These are phyloP conservation scores for Zygotorulaspora danielsina DNA, from an alignment of 805 yeast genomes.

Conservation along the genomic window DNA sequence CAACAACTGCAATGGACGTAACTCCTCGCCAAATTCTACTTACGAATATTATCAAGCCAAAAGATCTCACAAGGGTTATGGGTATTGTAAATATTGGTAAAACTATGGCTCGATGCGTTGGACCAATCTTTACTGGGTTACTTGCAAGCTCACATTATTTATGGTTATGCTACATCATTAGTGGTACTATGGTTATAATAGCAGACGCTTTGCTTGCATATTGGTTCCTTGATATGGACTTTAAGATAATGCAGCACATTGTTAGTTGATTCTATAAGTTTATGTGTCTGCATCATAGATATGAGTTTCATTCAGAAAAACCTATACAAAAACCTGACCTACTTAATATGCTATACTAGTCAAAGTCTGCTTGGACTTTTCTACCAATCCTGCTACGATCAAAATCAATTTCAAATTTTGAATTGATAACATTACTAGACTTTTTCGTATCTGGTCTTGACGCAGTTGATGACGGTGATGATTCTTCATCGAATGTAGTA, in stretches of 20 bases:
- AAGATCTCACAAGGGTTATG: constrained; percentile 70
- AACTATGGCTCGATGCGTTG: constrained; percentile 77
- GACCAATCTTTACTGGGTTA: constrained; percentile 75
- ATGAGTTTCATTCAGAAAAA: too few relatives aligned
- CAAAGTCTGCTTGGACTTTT: constrained; percentile 29
- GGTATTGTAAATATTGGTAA: constrained; percentile 84
- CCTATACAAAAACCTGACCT: too few relatives aligned
- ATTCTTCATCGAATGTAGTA: constrained; percentile 7
- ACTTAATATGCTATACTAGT: too few relatives aligned
- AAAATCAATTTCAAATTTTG: constrained; percentile 38
- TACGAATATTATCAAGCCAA: constrained; percentile 57
- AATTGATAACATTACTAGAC: constrained; percentile 25
- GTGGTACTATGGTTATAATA: constrained; percentile 44
- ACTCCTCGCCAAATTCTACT: constrained; percentile 83
- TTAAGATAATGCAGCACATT: constrained; percentile 23
- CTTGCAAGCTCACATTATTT: constrained; percentile 52
- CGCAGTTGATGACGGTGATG: constrained; percentile 1
- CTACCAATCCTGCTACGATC: constrained; percentile 41
- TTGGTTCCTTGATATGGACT: constrained; percentile 36
- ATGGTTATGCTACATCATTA: constrained; percentile 49
- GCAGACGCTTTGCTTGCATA: constrained; percentile 36
- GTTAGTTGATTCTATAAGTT: too few relatives aligned
- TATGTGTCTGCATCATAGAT: too few relatives aligned
- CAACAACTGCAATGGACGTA: constrained; percentile 80
- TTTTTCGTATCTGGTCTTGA: constrained; percentile 19